phyloP scores from a whole-genome alignment of 768 basidiomycete species.

The Suillus ampliporus region DNA sequence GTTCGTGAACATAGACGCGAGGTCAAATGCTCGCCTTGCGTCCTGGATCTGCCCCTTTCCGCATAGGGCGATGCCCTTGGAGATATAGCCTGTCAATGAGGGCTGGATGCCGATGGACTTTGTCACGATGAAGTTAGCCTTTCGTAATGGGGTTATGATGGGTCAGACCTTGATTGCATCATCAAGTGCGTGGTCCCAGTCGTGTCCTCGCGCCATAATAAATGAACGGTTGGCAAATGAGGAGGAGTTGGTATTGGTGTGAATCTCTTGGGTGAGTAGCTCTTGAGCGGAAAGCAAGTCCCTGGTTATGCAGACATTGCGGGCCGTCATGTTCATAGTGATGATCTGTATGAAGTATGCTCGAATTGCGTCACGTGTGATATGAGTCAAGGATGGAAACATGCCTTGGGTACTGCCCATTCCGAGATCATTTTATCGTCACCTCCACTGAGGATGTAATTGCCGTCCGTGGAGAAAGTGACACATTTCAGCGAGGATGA shows the following conservation, averaged over 20 bases:
- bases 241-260: background rate
- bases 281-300: background rate
- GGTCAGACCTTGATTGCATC: too few species aligned
- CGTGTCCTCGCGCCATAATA: too few species aligned
- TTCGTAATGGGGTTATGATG: too few species aligned
- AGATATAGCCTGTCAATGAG: too few species aligned
- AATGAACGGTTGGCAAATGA: background rate
- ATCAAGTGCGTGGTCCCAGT: too few species aligned
- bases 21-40: background rate
- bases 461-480: background rate
- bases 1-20: background rate
- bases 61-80: background rate
- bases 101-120: too few species aligned
- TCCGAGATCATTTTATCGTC: background rate
- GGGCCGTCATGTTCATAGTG: background rate
- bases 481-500: background rate
- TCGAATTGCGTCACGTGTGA: background rate
- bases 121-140: too few species aligned
- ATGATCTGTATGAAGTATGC: background rate
- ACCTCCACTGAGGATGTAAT: background rate
- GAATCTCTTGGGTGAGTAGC: background rate
- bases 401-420: background rate
- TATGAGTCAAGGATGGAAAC: background rate
- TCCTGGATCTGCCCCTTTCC: background rate
- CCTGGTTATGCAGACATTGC: background rate